Evolutionary conservation across 78 protist genomes (phyloP).

Genomic region (Dictyostelium citrinum): DNA sequence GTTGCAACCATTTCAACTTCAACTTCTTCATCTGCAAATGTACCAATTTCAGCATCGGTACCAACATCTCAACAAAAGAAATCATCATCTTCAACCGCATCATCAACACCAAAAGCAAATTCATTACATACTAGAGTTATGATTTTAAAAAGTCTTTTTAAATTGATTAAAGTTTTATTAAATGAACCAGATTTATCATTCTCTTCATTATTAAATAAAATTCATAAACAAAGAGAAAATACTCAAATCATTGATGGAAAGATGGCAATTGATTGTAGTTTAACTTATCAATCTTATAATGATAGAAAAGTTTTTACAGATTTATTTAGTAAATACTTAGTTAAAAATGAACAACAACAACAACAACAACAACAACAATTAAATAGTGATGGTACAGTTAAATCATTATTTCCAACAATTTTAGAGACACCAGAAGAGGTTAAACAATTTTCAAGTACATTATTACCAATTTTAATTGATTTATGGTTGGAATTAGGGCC

Average conservation of each 20-base stretch:
- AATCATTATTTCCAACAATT: constrained; percentile 24
- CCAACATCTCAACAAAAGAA: not conserved
- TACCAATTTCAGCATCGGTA: not conserved
- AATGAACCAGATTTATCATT: constrained; percentile 1
- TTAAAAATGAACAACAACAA: not conserved
- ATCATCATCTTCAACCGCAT: not conserved
- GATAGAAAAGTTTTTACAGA: not conserved
- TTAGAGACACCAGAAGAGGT: constrained; percentile 15
- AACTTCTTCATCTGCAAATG: not conserved
- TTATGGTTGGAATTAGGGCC: constrained; percentile 64
- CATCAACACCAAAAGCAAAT: not conserved
- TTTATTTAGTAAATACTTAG: not conserved
- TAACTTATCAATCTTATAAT: not conserved
- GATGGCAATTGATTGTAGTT: not conserved
- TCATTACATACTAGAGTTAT: constrained; percentile 13
- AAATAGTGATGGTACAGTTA: not conserved
- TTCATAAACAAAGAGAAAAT: not conserved
- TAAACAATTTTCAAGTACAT: not conserved
- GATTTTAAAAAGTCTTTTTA: constrained; percentile 6
- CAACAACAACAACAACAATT: not conserved
- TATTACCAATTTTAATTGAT: constrained; percentile 35
- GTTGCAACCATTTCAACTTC: not conserved
- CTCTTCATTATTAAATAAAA: not conserved
- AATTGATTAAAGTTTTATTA: constrained; percentile 1
- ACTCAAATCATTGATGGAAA: not conserved